phyloP scores from a whole-genome alignment of 305 asterid species.

The Fraxinus dipetala region DNA sequence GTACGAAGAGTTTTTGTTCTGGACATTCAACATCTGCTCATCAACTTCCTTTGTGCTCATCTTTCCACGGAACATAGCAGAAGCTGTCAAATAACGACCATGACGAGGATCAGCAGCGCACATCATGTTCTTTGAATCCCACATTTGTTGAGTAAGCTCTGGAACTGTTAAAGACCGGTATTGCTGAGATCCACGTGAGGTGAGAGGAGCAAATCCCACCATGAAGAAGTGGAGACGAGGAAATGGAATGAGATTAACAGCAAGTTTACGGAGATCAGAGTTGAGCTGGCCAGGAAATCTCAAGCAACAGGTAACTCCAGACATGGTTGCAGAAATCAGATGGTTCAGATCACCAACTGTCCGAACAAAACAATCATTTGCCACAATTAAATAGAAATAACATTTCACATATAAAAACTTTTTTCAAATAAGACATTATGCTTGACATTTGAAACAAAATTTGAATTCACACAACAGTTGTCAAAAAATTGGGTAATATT shows the following conservation, averaged over 20 bases:
- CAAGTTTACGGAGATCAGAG: conserved; percentile 40
- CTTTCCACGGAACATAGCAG: conserved; percentile 36
- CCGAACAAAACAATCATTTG: background rate
- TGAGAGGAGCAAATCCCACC: conserved; percentile 41
- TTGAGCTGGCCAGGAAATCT: conserved; percentile 40
- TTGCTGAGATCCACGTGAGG: conserved; percentile 42
- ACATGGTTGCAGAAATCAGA: conserved; percentile 41
- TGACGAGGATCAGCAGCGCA: conserved; percentile 38
- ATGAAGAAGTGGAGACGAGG: conserved; percentile 43
- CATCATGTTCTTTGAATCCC: conserved; percentile 44
- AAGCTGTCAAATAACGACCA: conserved; percentile 33
- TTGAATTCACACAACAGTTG: background rate
- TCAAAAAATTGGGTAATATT: background rate
- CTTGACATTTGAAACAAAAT: background rate
- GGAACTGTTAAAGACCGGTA: conserved; percentile 34
- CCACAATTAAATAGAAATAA: background rate
- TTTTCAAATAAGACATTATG: background rate
- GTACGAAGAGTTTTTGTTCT: conserved; percentile 40
- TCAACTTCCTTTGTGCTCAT: conserved; percentile 39
- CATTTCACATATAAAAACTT: background rate
- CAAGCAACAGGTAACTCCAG: conserved; percentile 40
- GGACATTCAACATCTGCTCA: conserved; percentile 40
- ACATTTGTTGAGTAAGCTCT: conserved; percentile 40
- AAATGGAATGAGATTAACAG: conserved; percentile 39
- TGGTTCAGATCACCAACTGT: conserved; percentile 45